Evolutionary conservation across 495 filamentous ascomycete species (phyloP), one percentile per base, ranked within the genome.

Genomic region (Penicillium coffeae): DNA sequence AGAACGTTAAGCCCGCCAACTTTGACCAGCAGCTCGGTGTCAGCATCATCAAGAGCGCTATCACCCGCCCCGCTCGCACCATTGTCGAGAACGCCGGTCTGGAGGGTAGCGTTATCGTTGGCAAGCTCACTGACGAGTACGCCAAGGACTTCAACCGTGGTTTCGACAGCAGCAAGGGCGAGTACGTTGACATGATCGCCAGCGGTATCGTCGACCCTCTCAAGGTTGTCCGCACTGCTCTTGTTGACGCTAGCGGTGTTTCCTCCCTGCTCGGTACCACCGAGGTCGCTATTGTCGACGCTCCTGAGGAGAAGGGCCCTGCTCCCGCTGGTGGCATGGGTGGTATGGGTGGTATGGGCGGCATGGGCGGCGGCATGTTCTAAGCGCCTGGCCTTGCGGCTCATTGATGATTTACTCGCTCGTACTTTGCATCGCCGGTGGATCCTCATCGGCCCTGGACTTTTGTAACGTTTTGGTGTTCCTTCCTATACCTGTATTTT

Each of bases 1-100:
- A 77, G 54, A 70, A 82, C 52, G 69, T 97, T 65, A 95, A 95
- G 81, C 63, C 86, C 41, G 75, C 78, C 75, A 98, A 98, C 84
- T 97, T 97, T 64, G 93, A 98, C 75, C 93, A 98, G 79, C 90
- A 96, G 77, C 89, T 97, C 57, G 93, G 93, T 83, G 88, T 98
- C 47, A 87, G 77, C 74, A 97, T 98, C 66, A 82, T 98, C 77
- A 95, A 93, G 83, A 91, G 84, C 63, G 93, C 93, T 58, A 97
- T 98, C 71, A 96, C 91, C 65, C 85, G 84, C 55, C 93, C 93
- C 27, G 93, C 94, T 45, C 80, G 88, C 56, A 95, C 83, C 45
- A 98, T 98, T 57, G 87, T 97, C 22, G 94, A 98, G 82, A 98
- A 98, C 72, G 93, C 93, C 58, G 93, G 93, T 56, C 80, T 87